Evolutionary conservation across 1,284 basidiomycete genomes (phyloP), one percentile per base, ranked within the genome.

Genomic region (Ceratobasidium sp.): DNA sequence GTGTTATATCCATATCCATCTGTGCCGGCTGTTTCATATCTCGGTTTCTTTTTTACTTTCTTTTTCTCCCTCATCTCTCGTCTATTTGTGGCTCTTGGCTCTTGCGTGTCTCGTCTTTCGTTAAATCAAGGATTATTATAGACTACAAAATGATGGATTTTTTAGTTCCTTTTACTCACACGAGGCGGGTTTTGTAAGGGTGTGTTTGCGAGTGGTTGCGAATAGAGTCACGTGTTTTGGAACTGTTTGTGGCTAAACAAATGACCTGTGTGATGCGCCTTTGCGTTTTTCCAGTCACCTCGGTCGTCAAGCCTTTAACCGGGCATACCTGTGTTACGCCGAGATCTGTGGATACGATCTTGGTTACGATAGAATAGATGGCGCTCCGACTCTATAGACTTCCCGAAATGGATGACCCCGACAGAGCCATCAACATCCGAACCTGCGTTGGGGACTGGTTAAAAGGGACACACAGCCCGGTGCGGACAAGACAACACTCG

Each of bases 101-200:
- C 17, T 48, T 48, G 46, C 17, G 46, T 17, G 46, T 56, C 17
- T 56, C n/a, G 52, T 9, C n/a, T 23, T 56, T 23, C 6, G 12
- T 56, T 56, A 56, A 56, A 56, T 56, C 52, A 56, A 56, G 52
- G 52, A 56, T 56, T 56, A 56, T 23, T 56, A 56, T 56, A 56
- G 52, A 56, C 52, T 56, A 56, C 52, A 56, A 56, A 56, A 56
- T 56, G 52, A 56, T 56, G 52, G 52, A 56, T 56, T 56, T 54
- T 54, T 56, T 52, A 23, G 52, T 56, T 20, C 23, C 23, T 9
- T 20, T 20, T 23, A 9, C 12, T 20, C 20, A n/a, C 6, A n/a
- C 1, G 50, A 52, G 52, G 52, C 52, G 52, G 52, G 23, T 5
- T 56, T 56, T 56, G 23, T 56, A 23, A 9, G 7, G n/a, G 23